Conservation (phyloP, 257 asterid species). For the Solanum chiquidenum region DNA sequence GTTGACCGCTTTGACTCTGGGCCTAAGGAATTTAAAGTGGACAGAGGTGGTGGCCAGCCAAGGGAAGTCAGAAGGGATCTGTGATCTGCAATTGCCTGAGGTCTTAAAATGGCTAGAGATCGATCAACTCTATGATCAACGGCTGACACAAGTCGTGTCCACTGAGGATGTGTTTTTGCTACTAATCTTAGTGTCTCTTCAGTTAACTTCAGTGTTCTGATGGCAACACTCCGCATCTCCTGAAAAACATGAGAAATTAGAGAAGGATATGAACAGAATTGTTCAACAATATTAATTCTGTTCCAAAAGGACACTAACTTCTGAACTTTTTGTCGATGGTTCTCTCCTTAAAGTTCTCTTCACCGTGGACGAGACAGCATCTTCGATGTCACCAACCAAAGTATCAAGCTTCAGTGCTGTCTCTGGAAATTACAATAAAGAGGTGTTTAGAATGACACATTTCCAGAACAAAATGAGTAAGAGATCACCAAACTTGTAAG, state of each 20-base stretch:
- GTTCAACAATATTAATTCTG: background rate
- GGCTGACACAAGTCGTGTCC: constrained; percentile 76
- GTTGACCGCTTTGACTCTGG: constrained; percentile 34
- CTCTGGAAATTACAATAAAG: constrained; percentile 43
- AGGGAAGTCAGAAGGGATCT: constrained; percentile 86
- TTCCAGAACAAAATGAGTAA: constrained; percentile 4
- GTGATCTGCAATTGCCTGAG: constrained; percentile 95
- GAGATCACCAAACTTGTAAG: background rate
- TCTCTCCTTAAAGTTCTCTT: constrained; percentile 56
- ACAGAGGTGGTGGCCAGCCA: constrained; percentile 93
- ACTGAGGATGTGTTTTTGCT: constrained; percentile 64
- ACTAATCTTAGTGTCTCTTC: constrained; percentile 66
- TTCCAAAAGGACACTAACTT: constrained; percentile 40
- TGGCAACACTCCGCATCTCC: constrained; percentile 62
- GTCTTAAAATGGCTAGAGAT: constrained; percentile 86
- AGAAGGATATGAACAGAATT: background rate
- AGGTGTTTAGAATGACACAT: background rate
- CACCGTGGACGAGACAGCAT: constrained; percentile 68
- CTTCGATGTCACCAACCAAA: constrained; percentile 90
- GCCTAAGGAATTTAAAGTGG: constrained; percentile 44
- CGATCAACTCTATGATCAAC: constrained; percentile 96
- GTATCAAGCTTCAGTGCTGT: constrained; percentile 78
- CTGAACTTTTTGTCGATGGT: constrained; percentile 36
- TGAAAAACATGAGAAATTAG: constrained; percentile 15
- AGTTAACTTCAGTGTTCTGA: constrained; percentile 45